These are phyloP conservation scores for Bacidia gigantensis DNA, from an alignment of 495 filamentous ascomycete genomes.

Conservation along the genomic window DNA sequence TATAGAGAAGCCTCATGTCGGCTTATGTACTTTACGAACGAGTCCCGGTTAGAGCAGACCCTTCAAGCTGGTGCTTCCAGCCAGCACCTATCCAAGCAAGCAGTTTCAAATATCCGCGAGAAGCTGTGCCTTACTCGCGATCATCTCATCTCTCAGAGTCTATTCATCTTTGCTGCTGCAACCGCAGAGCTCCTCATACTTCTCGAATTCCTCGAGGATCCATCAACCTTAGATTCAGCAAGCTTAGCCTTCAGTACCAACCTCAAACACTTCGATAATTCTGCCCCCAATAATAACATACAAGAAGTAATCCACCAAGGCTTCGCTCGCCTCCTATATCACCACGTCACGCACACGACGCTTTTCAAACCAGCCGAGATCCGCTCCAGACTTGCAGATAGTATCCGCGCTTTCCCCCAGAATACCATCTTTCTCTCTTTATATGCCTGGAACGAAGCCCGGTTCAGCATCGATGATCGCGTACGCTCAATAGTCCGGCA, in stretches of 20 bases:
- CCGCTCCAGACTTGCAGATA: slow-evolving; percentile 42
- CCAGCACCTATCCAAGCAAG: neutral
- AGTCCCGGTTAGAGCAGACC: slow-evolving; percentile 7
- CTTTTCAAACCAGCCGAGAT: slow-evolving; percentile 51
- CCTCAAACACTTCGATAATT: slow-evolving; percentile 25
- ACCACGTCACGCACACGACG: slow-evolving; percentile 42
- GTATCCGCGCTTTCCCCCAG: slow-evolving; percentile 49
- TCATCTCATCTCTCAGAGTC: slow-evolving; percentile 36
- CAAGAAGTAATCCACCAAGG: slow-evolving; percentile 51
- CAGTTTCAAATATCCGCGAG: slow-evolving; percentile 18
- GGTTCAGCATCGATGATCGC: slow-evolving; percentile 57
- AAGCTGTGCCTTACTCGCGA: slow-evolving; percentile 43
- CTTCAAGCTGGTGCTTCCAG: slow-evolving; percentile 2
- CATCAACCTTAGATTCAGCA: slow-evolving; percentile 21
- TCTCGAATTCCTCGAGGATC: slow-evolving; percentile 44
- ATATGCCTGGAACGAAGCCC: slow-evolving; percentile 55
- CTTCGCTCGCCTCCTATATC: slow-evolving; percentile 51
- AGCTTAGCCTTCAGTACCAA: slow-evolving; percentile 40
- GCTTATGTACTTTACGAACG: slow-evolving; percentile 30
- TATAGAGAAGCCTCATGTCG: slow-evolving; percentile 32
- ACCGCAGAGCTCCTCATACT: slow-evolving; percentile 48
- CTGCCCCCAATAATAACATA: slow-evolving; percentile 9
- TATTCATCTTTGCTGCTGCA: slow-evolving; percentile 32
- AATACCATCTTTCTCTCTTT: slow-evolving; percentile 69
- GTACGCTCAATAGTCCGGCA: slow-evolving; percentile 41